Conservation (phyloP, 768 basidiomycete genomes). For the Mycena leptocephala region DNA sequence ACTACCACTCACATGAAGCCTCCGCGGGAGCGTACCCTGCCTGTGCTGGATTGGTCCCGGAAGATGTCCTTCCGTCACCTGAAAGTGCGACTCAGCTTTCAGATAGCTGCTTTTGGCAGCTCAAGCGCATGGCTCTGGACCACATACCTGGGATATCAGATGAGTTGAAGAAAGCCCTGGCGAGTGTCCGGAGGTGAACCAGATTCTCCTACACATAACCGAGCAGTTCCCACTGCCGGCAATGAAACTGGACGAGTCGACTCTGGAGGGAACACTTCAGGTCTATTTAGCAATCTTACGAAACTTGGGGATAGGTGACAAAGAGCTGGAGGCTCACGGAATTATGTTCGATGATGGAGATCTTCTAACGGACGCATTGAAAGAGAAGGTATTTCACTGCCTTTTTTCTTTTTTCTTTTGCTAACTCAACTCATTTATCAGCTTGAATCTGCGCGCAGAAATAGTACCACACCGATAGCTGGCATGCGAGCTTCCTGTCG, state of each 20-base stretch:
- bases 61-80: background rate
- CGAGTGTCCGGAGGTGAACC: conserved; percentile 14
- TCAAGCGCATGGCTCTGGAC: background rate
- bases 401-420: conserved; percentile 6
- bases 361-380: conserved; percentile 23
- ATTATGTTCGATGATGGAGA: conserved; percentile 31
- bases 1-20: conserved; percentile 10
- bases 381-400: conserved; percentile 28
- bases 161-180: conserved; percentile 8
- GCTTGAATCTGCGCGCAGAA: conserved; percentile 32
- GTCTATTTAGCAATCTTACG: conserved; percentile 13
- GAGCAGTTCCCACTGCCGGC: conserved; percentile 26
- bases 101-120: background rate
- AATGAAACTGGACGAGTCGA: conserved; percentile 38
- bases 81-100: background rate
- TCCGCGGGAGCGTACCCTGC: conserved; percentile 4
- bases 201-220: conserved; percentile 35
- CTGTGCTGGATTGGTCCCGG: conserved; percentile 7
- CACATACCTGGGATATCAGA: conserved; percentile 13
- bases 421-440: conserved; percentile 26
- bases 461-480: conserved; percentile 3
- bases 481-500: background rate
- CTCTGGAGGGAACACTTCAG: conserved; percentile 21
- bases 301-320: conserved; percentile 7
- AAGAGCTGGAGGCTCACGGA: conserved; percentile 14